phyloP scores from a whole-genome alignment of 495 filamentous ascomycete species.

The Clavariopsis aquatica region DNA sequence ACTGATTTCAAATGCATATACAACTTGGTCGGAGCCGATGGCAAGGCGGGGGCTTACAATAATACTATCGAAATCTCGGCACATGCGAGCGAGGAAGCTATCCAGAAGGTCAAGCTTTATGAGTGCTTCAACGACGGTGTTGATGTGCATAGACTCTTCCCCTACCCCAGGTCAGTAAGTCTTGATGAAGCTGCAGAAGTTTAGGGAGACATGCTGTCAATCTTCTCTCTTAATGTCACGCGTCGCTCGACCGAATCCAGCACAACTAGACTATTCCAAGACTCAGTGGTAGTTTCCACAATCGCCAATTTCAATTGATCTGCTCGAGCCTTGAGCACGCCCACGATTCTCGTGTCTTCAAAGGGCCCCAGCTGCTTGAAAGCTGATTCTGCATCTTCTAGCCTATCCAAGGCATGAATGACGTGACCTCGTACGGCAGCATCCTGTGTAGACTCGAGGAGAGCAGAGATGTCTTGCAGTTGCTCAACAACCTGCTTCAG shows the following conservation, averaged over 20 bases:
- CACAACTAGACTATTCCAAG: constrained; percentile 46
- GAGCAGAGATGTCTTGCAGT: constrained; percentile 55
- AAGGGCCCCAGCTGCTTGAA: constrained; percentile 39
- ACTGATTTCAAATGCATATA: constrained; percentile 37
- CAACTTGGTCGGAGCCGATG: constrained; percentile 23
- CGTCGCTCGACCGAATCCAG: constrained; percentile 33
- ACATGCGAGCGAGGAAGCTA: constrained; percentile 34
- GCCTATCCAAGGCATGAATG: constrained; percentile 42
- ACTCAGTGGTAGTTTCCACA: constrained; percentile 39
- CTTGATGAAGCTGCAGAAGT: no score
- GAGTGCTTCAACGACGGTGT: constrained; percentile 39
- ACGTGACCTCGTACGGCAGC: constrained; percentile 41
- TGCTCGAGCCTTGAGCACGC: constrained; percentile 40
- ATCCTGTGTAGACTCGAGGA: constrained; percentile 44
- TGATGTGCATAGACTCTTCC: constrained; percentile 27
- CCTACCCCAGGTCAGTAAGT: constrained; percentile 12
- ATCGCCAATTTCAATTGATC: constrained; percentile 41
- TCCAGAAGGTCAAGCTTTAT: constrained; percentile 39
- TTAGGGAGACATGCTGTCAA: constrained; percentile 41
- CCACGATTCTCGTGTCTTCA: constrained; percentile 40
- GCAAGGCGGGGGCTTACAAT: constrained; percentile 43
- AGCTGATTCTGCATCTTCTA: constrained; percentile 56
- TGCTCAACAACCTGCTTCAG: constrained; percentile 63
- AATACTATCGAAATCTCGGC: constrained; percentile 39
- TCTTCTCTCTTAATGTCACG: constrained; percentile 38